A percentile compares a stretch with the other conserved stretches of the same genome.
These are phyloP conservation scores for Sophora flavescens DNA, from an alignment of 306 rosid species.

Conservation along the genomic window DNA sequence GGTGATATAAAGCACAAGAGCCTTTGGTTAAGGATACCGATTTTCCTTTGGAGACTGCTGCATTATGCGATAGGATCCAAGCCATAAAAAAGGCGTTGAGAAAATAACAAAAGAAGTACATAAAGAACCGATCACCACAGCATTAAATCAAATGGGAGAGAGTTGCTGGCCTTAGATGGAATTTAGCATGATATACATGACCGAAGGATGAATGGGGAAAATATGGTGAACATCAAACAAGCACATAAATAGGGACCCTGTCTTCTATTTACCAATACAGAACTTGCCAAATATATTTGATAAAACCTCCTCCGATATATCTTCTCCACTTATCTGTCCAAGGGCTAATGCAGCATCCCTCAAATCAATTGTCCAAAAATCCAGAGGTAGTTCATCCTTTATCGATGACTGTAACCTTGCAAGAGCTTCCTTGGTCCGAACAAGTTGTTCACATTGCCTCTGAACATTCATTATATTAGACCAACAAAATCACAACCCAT, in stretches of 20 bases:
- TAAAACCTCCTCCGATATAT: slow-evolving; percentile 90
- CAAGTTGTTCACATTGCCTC: slow-evolving; percentile 98
- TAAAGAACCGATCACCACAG: slow-evolving; percentile 24
- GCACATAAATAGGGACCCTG: background rate
- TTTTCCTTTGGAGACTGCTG: too few relatives aligned
- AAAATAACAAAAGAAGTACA: background rate
- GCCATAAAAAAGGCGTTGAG: background rate
- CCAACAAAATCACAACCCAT: slow-evolving; percentile 11
- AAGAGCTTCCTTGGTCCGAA: slow-evolving; percentile 88
- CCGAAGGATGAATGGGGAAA: background rate
- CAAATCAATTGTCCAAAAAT: slow-evolving; percentile 97
- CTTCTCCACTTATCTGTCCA: slow-evolving; percentile 93
- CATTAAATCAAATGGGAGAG: slow-evolving; percentile 22
- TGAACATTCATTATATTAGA: slow-evolving; percentile 55
- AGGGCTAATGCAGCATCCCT: slow-evolving; percentile 89
- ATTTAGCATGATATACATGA: background rate
- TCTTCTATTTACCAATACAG: slow-evolving; percentile 78
- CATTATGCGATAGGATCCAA: too few relatives aligned
- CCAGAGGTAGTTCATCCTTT: slow-evolving; percentile 82
- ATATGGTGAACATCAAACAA: slow-evolving; percentile 18
- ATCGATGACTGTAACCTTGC: slow-evolving; percentile 76
- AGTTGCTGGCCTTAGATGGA: background rate
- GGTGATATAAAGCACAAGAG: too few relatives aligned
- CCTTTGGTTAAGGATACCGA: too few relatives aligned
- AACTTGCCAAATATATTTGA: slow-evolving; percentile 89